These are phyloP conservation scores for Mortierella sp. DNA, from an alignment of 371 early-diverging fungal species.

Conservation along the genomic window DNA sequence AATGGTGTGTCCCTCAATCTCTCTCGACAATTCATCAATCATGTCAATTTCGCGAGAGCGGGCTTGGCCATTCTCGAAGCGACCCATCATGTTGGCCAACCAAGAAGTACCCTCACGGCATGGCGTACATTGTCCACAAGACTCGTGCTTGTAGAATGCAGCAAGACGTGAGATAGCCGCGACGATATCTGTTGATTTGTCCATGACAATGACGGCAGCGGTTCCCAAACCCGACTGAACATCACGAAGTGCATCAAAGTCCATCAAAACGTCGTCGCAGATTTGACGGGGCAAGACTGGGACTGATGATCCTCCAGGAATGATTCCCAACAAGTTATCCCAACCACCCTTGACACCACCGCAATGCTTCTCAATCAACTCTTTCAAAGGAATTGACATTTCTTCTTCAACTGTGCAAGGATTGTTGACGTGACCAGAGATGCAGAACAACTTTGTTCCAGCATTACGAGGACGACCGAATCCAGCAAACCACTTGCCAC, in stretches of 20 bases:
- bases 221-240: constrained; percentile 80
- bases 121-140: constrained; percentile 98
- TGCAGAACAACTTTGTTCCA: constrained; percentile 98
- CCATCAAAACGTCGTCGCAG: constrained; percentile 96
- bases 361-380: constrained; percentile 96
- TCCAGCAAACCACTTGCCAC: constrained; percentile 94
- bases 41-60: constrained; percentile 91
- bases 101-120: constrained; percentile 98
- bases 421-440: constrained; percentile 97
- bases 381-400: constrained; percentile 96
- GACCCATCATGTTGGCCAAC: constrained; percentile 96
- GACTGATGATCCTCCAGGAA: constrained; percentile 97
- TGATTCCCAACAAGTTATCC: constrained; percentile 97
- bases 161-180: constrained; percentile 92
- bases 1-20: constrained; percentile 98
- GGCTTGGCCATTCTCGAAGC: constrained; percentile 93
- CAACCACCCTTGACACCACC: constrained; percentile 99
- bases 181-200: constrained; percentile 86
- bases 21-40: constrained; percentile 91
- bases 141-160: constrained; percentile 97
- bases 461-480: constrained; percentile 94
- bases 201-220: constrained; percentile 17
- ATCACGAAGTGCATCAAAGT: constrained; percentile 97
- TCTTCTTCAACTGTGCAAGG: constrained; percentile 98
- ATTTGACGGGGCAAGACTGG: constrained; percentile 91